Evolutionary conservation across 306 rosid species (phyloP).

Genomic region (Ceratonia siliqua): DNA sequence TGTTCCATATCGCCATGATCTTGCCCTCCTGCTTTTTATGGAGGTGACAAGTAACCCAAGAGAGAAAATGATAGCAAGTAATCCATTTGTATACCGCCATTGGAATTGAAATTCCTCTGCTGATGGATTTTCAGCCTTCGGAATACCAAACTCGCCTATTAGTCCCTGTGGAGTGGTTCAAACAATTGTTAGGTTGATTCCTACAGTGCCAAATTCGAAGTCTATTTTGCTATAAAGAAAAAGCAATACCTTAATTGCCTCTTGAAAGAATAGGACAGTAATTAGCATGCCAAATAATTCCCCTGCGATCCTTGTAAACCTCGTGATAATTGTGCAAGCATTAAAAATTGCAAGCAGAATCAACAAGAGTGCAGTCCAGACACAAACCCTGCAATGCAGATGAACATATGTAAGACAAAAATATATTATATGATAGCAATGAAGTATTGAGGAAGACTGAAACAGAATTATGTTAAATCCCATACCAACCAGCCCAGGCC

Average conservation of each 20-base stretch:
- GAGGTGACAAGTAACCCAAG: slow-evolving; percentile 66
- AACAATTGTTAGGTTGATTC: slow-evolving; percentile 28
- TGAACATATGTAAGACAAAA: slow-evolving; percentile 3
- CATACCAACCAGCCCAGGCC: slow-evolving; percentile 85
- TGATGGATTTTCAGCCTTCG: slow-evolving; percentile 43
- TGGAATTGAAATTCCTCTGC: slow-evolving; percentile 52
- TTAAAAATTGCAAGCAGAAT: slow-evolving; percentile 78
- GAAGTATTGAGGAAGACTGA: background rate
- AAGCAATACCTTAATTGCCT: slow-evolving; percentile 76
- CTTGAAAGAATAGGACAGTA: slow-evolving; percentile 79
- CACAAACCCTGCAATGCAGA: slow-evolving; percentile 75
- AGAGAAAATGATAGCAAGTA: slow-evolving; percentile 69
- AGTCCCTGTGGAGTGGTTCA: slow-evolving; percentile 61
- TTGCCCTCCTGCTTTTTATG: slow-evolving; percentile 75
- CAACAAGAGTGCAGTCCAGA: slow-evolving; percentile 76
- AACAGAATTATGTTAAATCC: background rate
- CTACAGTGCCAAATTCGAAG: slow-evolving; percentile 1
- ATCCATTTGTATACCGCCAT: slow-evolving; percentile 78
- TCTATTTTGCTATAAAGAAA: slow-evolving; percentile 17
- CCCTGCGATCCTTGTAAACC: slow-evolving; percentile 86
- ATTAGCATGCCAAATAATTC: slow-evolving; percentile 91
- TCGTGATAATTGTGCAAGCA: slow-evolving; percentile 64
- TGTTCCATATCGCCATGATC: slow-evolving; percentile 87
- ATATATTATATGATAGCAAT: background rate
- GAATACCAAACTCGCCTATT: slow-evolving; percentile 61